These are phyloP conservation scores for Claviceps cyperi DNA, from an alignment of 2,329 filamentous ascomycete species.

Conservation along the genomic window DNA sequence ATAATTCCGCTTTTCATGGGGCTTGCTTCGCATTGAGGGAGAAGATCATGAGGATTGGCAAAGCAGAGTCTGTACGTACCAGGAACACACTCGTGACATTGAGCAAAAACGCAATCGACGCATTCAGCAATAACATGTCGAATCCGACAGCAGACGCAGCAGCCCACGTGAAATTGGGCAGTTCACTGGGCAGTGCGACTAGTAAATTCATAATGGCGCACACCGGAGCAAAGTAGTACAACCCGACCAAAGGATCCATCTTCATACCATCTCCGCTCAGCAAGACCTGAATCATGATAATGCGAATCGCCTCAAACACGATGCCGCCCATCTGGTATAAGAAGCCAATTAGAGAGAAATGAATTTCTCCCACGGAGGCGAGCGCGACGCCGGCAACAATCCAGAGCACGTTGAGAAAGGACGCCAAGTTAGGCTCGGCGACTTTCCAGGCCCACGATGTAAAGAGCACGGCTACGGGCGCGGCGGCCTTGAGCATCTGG, in stretches of 20 bases:
- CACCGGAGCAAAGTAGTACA: conserved; percentile 82
- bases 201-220: conserved; percentile 69
- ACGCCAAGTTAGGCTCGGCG: conserved; percentile 29
- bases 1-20: background rate
- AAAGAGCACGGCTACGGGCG: conserved; percentile 52
- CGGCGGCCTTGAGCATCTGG: conserved; percentile 57
- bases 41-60: background rate
- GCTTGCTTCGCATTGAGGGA: background rate
- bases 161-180: conserved; percentile 47
- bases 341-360: conserved; percentile 52
- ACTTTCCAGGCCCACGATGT: conserved; percentile 46
- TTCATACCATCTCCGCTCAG: conserved; percentile 62
- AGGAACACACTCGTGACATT: conserved; percentile 79
- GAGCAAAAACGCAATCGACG: conserved; percentile 62
- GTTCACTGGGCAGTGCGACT: conserved; percentile 55
- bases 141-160: conserved; percentile 53
- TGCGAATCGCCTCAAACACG: conserved; percentile 63
- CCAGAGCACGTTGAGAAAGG: conserved; percentile 33
- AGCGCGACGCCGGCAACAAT: conserved; percentile 39
- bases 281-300: conserved; percentile 76
- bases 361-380: conserved; percentile 48
- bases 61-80: conserved; percentile 34
- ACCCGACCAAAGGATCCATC: conserved; percentile 77
- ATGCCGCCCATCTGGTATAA: conserved; percentile 61
- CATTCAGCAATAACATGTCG: conserved; percentile 55